Percentiles rank a stretch among this genome's conserved stretches.
Evolutionary conservation across 163 green algal genomes (phyloP).

Genomic region (Smithsoniella earleae): DNA sequence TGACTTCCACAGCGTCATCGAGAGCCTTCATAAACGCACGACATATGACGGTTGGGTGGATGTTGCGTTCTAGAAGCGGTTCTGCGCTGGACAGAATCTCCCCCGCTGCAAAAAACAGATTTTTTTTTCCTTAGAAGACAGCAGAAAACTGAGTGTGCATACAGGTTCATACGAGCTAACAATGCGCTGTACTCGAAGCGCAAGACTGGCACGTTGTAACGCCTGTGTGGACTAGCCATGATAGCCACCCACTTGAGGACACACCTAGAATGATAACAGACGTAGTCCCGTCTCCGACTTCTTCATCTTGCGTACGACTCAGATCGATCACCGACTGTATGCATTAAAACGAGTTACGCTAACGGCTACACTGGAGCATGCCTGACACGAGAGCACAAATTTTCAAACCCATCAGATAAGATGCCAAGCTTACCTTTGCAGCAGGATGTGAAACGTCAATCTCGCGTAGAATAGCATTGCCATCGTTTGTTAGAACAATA

Average conservation of each 20-base stretch:
- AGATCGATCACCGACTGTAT: constrained; percentile 96
- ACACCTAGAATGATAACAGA: constrained; percentile 95
- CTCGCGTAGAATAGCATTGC: constrained; percentile 94
- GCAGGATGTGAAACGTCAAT: constrained; percentile 96
- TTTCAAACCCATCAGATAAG: background rate
- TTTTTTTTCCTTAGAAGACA: too few relatives aligned
- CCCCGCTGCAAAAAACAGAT: constrained; percentile 41
- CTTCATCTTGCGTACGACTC: constrained; percentile 92
- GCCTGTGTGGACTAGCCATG: too few relatives aligned
- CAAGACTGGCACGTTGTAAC: too few relatives aligned
- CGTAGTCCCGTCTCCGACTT: constrained; percentile 97
- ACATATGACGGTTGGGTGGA: constrained; percentile 96
- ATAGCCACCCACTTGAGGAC: constrained; percentile 31
- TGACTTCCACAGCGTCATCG: constrained; percentile 53
- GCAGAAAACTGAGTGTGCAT: too few relatives aligned
- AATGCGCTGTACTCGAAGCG: too few relatives aligned
- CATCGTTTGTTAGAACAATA: constrained; percentile 98
- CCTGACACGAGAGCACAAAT: background rate
- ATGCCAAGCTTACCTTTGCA: constrained; percentile 65
- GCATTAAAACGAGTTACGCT: too few relatives aligned
- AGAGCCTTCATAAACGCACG: constrained; percentile 71
- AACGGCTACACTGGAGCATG: background rate
- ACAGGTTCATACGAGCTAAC: too few relatives aligned
- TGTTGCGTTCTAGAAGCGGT: constrained; percentile 81
- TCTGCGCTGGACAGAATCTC: constrained; percentile 80